Conservation (phyloP, 2,329 filamentous ascomycete genomes). For the Fusarium robinianum region DNA sequence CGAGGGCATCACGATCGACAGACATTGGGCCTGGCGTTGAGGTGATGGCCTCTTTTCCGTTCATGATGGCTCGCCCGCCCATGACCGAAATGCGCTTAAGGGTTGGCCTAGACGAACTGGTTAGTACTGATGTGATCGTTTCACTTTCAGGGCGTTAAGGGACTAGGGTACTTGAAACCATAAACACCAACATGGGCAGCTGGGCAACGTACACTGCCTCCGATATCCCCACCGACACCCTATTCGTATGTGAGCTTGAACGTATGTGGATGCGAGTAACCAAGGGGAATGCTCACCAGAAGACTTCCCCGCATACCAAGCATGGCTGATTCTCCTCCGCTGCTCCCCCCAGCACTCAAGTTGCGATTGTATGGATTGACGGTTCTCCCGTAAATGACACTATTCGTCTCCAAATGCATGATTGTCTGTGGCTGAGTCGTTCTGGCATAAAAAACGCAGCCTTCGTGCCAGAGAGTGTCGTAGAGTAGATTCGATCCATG, state of each 20-base stretch:
- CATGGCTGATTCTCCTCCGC: slow-evolving; percentile 58
- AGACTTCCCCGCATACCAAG: slow-evolving; percentile 48
- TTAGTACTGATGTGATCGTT: neutral
- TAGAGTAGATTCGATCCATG: slow-evolving; percentile 42
- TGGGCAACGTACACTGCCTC: slow-evolving; percentile 46
- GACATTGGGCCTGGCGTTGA: slow-evolving; percentile 39
- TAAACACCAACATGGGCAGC: slow-evolving; percentile 44
- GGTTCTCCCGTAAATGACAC: slow-evolving; percentile 64
- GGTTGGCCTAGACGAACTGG: slow-evolving; percentile 35
- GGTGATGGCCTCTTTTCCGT: slow-evolving; percentile 41
- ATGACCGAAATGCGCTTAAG: slow-evolving; percentile 34
- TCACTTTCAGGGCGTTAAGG: neutral
- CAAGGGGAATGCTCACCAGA: slow-evolving; percentile 32
- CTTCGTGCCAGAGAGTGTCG: slow-evolving; percentile 35
- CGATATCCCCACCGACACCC: slow-evolving; percentile 50
- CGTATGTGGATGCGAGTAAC: accelerated
- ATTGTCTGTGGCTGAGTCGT: slow-evolving; percentile 68
- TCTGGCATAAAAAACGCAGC: slow-evolving; percentile 56
- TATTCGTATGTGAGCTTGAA: slow-evolving; percentile 2
- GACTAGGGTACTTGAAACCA: slow-evolving; percentile 38
- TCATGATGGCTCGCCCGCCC: slow-evolving; percentile 31
- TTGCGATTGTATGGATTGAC: slow-evolving; percentile 65
- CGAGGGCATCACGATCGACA: slow-evolving; percentile 39
- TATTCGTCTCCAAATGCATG: slow-evolving; percentile 60
- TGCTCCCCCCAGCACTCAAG: slow-evolving; percentile 65